Evolutionary conservation across 345 rosid species (phyloP), one percentile per base, ranked within the genome.

Genomic region (Eucalyptus rudis): DNA sequence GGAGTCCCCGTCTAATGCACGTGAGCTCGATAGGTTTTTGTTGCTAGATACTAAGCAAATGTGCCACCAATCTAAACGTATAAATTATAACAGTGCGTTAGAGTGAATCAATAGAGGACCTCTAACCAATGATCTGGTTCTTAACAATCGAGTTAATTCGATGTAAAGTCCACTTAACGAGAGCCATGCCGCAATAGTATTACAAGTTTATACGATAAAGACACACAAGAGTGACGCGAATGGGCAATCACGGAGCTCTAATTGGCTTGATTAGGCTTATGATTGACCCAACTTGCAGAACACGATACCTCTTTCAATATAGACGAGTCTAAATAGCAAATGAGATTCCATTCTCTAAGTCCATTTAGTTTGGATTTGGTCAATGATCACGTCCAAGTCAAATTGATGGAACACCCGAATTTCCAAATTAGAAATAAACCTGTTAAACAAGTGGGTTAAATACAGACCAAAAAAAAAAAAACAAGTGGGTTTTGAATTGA

Each of bases 371-470:
- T 1, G 1, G 2, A 71, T 19, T 36, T 11, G 25, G 4, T 5
- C 81, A 10, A 19, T 36, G 81, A 36, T 71, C 44, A 9, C 7
- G 5, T 71, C 44, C 3, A 71, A 10, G 8, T 19, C 81, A 10
- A 36, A 10, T 19, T 2, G 8, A 76, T 7, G 3, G 14, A 40
- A 36, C 27, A 19, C 14, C 8, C 4, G 1, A 1, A 24, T 36
- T 76, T 20, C 27, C 45, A 36, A 40, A 36, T 76, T 6, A 44
- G 5, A 4, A 76, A 68, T 17, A 8, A 4, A 52, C 10, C 2
- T 1, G 0, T 52, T 0, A 52, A 52, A 20, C 0, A 52, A 52
- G 25, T 19, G 4, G 25, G 4, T 52, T 0, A 4, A 52, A 52
- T 52, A 33, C 36, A 33, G 36, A 33, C 36, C 36, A 33, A 33